phyloP scores from a whole-genome alignment of 2,329 filamentous ascomycete species.

The Cercospora sojina region DNA sequence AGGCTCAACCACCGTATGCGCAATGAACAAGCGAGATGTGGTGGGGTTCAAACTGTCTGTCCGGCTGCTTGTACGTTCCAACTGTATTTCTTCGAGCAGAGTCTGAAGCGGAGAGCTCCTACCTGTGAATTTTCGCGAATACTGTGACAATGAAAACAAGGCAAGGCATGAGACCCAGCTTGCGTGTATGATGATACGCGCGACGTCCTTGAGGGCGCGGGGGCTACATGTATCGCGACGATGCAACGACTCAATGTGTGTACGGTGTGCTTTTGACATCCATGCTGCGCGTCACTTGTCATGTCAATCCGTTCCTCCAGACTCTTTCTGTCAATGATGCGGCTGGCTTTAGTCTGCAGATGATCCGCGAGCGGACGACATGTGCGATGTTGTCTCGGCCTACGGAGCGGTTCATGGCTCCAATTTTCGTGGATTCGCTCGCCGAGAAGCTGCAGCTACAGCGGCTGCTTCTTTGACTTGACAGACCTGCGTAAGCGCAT shows the following conservation, averaged over 20 bases:
- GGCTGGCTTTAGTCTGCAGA: background rate
- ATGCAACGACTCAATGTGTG: background rate
- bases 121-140: background rate
- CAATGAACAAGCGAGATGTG: background rate
- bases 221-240: background rate
- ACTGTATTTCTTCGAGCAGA: background rate
- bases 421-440: background rate
- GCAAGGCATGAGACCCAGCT: background rate
- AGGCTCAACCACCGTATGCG: background rate
- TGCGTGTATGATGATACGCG: background rate
- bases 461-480: constrained; percentile 18
- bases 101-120: background rate
- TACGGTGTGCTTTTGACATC: background rate
- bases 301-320: background rate
- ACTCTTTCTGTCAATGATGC: background rate
- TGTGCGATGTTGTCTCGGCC: background rate
- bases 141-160: background rate
- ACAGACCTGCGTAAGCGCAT: constrained; percentile 20
- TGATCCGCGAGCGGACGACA: background rate
- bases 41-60: background rate
- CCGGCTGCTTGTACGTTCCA: background rate
- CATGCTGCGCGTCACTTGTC: background rate
- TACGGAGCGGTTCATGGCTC: background rate
- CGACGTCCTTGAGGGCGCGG: background rate
- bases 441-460: constrained; percentile 5